Conservation (phyloP, 805 yeast genomes). For the Sungouiella thailandica region DNA sequence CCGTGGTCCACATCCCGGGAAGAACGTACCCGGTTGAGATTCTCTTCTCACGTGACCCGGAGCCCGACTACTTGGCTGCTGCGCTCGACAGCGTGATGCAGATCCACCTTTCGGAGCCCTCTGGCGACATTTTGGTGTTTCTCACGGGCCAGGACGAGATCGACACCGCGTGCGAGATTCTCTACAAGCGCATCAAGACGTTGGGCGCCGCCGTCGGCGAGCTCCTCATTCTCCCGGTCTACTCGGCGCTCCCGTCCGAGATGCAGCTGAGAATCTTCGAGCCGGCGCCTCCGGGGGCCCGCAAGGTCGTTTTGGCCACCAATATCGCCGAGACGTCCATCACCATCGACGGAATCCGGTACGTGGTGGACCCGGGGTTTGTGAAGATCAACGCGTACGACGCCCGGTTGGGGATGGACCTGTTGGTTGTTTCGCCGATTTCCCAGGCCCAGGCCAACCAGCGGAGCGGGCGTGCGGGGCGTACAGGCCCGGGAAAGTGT, state of each 20-base stretch:
- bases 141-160: conserved; percentile 94
- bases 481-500: conserved; percentile 95
- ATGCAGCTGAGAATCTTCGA: conserved; percentile 86
- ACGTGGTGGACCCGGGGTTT: conserved; percentile 92
- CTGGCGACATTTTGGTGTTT: conserved; percentile 79
- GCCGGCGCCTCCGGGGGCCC: conserved; percentile 73
- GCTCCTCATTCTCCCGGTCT: conserved; percentile 77
- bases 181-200: conserved; percentile 57
- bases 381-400: conserved; percentile 88
- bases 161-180: conserved; percentile 77
- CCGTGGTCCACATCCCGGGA: conserved; percentile 82
- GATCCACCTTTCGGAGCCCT: conserved; percentile 73
- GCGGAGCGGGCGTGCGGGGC: conserved; percentile 95
- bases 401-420: conserved; percentile 87
- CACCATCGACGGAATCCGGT: conserved; percentile 89
- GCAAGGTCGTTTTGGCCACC: conserved; percentile 92
- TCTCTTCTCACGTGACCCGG: conserved; percentile 75
- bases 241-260: conserved; percentile 87
- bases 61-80: conserved; percentile 78
- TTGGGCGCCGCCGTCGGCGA: conserved; percentile 63
- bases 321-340: conserved; percentile 97
- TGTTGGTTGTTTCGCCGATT: conserved; percentile 75
- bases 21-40: conserved; percentile 88
- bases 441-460: conserved; percentile 96
- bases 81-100: conserved; percentile 81